These are phyloP conservation scores for Aspergillus haitiensis DNA, from an alignment of 495 filamentous ascomycete species.

Conservation along the genomic window DNA sequence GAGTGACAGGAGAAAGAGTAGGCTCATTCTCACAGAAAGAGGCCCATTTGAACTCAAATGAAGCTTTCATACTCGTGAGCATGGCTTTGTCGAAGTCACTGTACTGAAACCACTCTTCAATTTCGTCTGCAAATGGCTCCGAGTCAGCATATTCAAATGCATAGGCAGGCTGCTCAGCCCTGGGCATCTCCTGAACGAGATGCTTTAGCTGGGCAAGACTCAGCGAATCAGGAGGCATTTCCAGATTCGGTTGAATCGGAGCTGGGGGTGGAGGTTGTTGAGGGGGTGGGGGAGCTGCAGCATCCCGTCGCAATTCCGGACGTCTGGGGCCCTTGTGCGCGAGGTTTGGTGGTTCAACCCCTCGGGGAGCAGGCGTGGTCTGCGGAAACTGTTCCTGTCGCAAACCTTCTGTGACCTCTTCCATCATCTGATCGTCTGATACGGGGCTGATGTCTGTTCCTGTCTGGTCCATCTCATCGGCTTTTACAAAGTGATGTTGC, in stretches of 20 bases:
- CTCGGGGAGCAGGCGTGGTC: conserved; percentile 9
- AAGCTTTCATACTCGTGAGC: conserved; percentile 66
- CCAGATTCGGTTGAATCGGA: conserved; percentile 43
- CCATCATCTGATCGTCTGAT: conserved; percentile 49
- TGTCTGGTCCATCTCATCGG: conserved; percentile 56
- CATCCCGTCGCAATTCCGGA: conserved; percentile 58
- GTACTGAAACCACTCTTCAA: conserved; percentile 97
- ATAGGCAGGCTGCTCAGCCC: conserved; percentile 79
- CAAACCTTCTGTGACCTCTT: conserved; percentile 51
- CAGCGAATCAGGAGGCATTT: conserved; percentile 68
- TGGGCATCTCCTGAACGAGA: conserved; percentile 79
- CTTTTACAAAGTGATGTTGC: conserved; percentile 52
- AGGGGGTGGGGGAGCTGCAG: conserved; percentile 56
- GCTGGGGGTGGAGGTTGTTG: conserved; percentile 60
- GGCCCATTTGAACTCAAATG: conserved; percentile 67
- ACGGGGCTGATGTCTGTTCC: conserved; percentile 54
- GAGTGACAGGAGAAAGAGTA: conserved; percentile 32
- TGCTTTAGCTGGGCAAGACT: conserved; percentile 78
- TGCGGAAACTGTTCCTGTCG: conserved; percentile 44
- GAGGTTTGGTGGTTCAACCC: conserved; percentile 15
- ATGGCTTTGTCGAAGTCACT: conserved; percentile 69
- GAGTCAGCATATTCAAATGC: conserved; percentile 89
- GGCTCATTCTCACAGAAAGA: conserved; percentile 42
- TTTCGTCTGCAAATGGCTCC: conserved; percentile 76
- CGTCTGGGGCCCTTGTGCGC: conserved; percentile 35